Evolutionary conservation across 2,329 filamentous ascomycete genomes (phyloP).

Genomic region (Venturia pyrina): DNA sequence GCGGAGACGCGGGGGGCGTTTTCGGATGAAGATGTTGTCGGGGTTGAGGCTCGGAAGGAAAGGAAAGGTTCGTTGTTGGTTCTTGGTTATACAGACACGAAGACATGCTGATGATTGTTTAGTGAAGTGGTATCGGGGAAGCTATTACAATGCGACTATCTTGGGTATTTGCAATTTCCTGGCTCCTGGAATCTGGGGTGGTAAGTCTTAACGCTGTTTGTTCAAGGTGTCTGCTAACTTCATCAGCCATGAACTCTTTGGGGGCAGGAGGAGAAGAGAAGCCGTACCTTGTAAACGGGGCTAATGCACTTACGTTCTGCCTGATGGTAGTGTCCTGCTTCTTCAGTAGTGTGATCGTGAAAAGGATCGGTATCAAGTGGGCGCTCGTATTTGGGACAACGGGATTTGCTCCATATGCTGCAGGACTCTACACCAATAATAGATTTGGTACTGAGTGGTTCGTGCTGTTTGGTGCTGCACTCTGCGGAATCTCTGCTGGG

Average conservation of each 20-base stretch:
- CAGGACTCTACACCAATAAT: constrained; percentile 63
- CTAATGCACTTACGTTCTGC: constrained; percentile 62
- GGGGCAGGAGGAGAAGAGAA: constrained; percentile 57
- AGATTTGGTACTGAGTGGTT: constrained; percentile 61
- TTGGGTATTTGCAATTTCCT: constrained; percentile 62
- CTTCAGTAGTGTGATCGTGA: constrained; percentile 53
- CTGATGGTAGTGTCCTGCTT: constrained; percentile 64
- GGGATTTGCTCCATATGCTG: constrained; percentile 62
- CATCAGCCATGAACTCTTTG: constrained; percentile 52
- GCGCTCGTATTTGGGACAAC: constrained; percentile 63
- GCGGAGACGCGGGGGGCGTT: not conserved
- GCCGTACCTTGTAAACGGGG: constrained; percentile 58
- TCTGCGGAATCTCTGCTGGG: constrained; percentile 61
- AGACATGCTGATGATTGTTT: not conserved
- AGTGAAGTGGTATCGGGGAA: constrained; percentile 62
- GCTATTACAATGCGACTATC: constrained; percentile 62
- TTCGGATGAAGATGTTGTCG: not conserved
- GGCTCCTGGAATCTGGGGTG: constrained; percentile 62
- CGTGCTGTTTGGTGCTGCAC: constrained; percentile 54
- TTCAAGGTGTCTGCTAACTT: not conserved
- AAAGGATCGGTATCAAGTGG: constrained; percentile 60
- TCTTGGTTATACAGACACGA: not conserved
- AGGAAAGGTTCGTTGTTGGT: not conserved
- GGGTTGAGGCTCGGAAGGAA: not conserved
- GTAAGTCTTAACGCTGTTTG: constrained; percentile 20